These are phyloP conservation scores for Leccinum pallidistipes DNA, from an alignment of 1,284 basidiomycete genomes.

Conservation along the genomic window DNA sequence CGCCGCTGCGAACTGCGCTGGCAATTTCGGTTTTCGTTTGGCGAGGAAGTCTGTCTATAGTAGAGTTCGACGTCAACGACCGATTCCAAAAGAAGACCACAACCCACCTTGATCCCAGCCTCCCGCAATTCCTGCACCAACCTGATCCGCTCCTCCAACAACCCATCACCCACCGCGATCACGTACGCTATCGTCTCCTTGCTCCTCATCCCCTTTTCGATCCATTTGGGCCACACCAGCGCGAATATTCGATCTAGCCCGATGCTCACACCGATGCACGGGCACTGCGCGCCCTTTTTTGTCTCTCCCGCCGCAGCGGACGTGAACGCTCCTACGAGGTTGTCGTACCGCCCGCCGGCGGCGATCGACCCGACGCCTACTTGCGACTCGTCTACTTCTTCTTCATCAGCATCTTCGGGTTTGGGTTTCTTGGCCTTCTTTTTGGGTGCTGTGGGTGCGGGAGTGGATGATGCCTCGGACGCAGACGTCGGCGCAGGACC, in stretches of 20 bases:
- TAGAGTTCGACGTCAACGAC: background rate
- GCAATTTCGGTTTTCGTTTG: slow-evolving; percentile 89
- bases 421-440: slow-evolving; percentile 58
- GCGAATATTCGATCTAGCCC: slow-evolving; percentile 97
- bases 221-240: slow-evolving; percentile 86
- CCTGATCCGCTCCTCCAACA: slow-evolving; percentile 84
- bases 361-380: slow-evolving; percentile 98
- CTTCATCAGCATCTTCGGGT: slow-evolving; percentile 50
- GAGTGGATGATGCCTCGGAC: slow-evolving; percentile 33
- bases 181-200: slow-evolving; percentile 97
- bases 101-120: slow-evolving; percentile 81
- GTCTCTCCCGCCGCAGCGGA: slow-evolving; percentile 74
- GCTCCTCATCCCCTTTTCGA: slow-evolving; percentile 71
- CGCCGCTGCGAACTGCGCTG: slow-evolving; percentile 86
- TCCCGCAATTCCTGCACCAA: slow-evolving; percentile 85
- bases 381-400: slow-evolving; percentile 90
- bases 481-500: slow-evolving; percentile 44
- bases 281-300: slow-evolving; percentile 69
- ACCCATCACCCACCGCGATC: slow-evolving; percentile 89
- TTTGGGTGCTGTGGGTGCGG: slow-evolving; percentile 37
- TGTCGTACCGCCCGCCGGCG: slow-evolving; percentile 96
- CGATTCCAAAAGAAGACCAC: background rate
- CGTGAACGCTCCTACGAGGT: slow-evolving; percentile 93
- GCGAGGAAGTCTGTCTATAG: slow-evolving; percentile 88
- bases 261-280: slow-evolving; percentile 93